phyloP scores from a whole-genome alignment of 2,329 filamentous ascomycete species.

The Sclerotinia glacialis region DNA sequence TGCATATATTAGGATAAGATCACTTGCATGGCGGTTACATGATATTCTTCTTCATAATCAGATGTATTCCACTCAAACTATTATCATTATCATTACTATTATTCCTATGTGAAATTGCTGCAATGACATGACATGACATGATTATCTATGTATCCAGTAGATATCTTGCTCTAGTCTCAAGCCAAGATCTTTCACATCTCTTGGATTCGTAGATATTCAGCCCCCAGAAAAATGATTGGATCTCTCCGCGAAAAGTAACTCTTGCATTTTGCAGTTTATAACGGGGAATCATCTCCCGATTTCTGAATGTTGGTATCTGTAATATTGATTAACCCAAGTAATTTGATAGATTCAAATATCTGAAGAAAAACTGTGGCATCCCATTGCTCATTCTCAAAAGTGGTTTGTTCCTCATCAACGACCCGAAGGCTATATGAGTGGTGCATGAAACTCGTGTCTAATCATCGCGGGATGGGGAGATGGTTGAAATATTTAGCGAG shows the following conservation, averaged over 20 bases:
- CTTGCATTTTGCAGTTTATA: background rate
- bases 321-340: background rate
- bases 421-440: conserved; percentile 91
- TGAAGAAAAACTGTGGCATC: background rate
- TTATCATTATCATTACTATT: background rate
- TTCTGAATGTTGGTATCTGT: background rate
- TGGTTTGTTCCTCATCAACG: conserved; percentile 75
- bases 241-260: background rate
- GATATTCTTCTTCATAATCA: background rate
- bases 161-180: background rate
- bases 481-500: background rate
- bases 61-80: background rate
- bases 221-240: background rate
- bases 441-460: conserved; percentile 95
- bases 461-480: conserved; percentile 64
- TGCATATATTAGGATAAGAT: background rate
- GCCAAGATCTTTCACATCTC: background rate
- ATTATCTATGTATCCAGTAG: background rate
- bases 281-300: too few species aligned
- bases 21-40: background rate
- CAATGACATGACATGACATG: background rate
- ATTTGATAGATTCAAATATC: background rate
- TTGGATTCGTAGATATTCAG: background rate
- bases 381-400: conserved; percentile 17
- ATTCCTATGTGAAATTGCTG: background rate